Base-by-base conservation (phyloP, 768 basidiomycete genomes). In the Phylloporus rhodoxanthus region DNA sequence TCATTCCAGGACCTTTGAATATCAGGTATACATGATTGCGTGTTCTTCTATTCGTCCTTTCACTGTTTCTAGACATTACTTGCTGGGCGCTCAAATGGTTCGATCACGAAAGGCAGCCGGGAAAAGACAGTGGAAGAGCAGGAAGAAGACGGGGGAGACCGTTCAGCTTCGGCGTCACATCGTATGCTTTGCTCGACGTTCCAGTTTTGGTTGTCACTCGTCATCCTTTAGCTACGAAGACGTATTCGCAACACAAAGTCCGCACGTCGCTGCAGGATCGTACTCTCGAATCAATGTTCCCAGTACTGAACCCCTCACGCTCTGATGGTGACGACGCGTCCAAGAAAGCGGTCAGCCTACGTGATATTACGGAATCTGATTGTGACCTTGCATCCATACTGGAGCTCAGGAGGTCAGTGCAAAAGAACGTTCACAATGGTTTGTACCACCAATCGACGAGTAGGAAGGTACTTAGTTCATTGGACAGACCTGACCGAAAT, bases 251-350 rank as follows among this genome's bases (percentile, higher is more conserved):
- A 21, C 82, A 93, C 65, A 95, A 96, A 77, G 88, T 97, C 45
- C 82, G 95, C 48, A 93, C 91, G 2, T 95, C 92, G 9, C 70
- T 84, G 8, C 74, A 84, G 38, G 89, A 94, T 50, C 81, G 94
- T 30, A 98, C 94, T 0, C 77, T 99, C 14, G 95, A 98, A 61
- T 92, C 92, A 1, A 96, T 97, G 91, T 87, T 97, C 53, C 85
- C 85, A 2, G 74, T 87, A 9, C 59, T 69, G 20, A 80, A 83
- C 53, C 78, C 82, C 3, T 72, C 75, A 6, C 78, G 73, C 41
- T 67, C 71, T 19, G 65, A 64, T 2, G 62, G 60, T 1, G 52
- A 58, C 36, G 61, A 59, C 20, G 32, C 38, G 8, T 50, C 58
- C 29, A 55, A 53, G 19, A 58, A 45, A 33, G 52, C 53, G 20